Percentiles rank a stretch among this genome's conserved stretches.
phyloP scores from a whole-genome alignment of 805 yeast genomes.

The Cyberlindnera subsufficiens region DNA sequence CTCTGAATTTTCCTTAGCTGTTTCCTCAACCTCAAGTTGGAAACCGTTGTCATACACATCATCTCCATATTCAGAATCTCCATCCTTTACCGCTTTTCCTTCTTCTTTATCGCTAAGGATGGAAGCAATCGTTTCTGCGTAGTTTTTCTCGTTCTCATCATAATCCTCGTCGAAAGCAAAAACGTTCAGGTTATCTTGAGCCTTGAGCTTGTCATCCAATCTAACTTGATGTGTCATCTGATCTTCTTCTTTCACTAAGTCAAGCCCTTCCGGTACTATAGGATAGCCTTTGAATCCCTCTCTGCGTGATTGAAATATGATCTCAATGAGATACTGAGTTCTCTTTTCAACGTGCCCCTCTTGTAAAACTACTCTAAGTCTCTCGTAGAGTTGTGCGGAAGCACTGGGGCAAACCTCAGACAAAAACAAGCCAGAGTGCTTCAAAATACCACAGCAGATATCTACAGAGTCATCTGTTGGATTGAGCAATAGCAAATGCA shows the following conservation, averaged over 20 bases:
- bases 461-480: constrained; percentile 53
- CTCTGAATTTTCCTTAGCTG: constrained; percentile 18
- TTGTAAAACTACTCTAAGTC: constrained; percentile 54
- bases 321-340: constrained; percentile 42
- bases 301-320: constrained; percentile 44
- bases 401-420: constrained; percentile 37
- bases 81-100: constrained; percentile 24
- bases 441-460: constrained; percentile 44
- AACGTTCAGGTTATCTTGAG: constrained; percentile 41
- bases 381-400: constrained; percentile 47
- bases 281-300: constrained; percentile 35
- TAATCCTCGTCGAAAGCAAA: constrained; percentile 48
- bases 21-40: constrained; percentile 9
- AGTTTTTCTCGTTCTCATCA: constrained; percentile 43
- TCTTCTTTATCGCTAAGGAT: constrained; percentile 38
- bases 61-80: constrained; percentile 5
- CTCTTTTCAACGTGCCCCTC: constrained; percentile 41
- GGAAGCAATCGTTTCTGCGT: constrained; percentile 28
- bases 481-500: constrained; percentile 39
- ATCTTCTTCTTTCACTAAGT: constrained; percentile 61
- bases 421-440: constrained; percentile 47
- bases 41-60: background rate
- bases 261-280: constrained; percentile 40
- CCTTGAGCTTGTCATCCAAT: constrained; percentile 45
- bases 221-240: constrained; percentile 48